Base-by-base conservation (phyloP, 2,329 filamentous ascomycete species). In the Colletotrichum tropicale region DNA sequence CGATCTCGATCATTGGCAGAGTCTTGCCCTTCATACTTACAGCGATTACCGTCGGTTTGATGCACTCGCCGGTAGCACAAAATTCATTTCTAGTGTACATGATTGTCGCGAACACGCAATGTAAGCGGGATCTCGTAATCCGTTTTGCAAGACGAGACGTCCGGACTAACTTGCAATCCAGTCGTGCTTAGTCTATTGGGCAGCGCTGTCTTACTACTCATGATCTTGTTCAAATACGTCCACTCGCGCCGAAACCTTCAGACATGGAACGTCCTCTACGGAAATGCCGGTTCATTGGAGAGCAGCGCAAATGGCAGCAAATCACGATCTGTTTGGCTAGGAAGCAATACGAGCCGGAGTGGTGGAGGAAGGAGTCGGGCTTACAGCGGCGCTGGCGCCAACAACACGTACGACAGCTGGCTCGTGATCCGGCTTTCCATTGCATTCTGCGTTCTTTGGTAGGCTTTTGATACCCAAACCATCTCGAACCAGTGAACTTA, bases 321-420 rank as follows among this genome's bases (percentile, higher is more conserved):
- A 24, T 13, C 74, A 6, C 70, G 70, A 5, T 76, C 74, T 4
- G 8, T 52, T 12, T 76, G 74, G 74, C 43, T 60, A 3, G 64
- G 64, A 6, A 76, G 43, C 52, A 56, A 6, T 8, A 68, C 73
- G 24, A 68, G 70, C 24, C 73, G 73, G 4, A 69, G 68, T n/a
- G 72, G 72, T 16, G 70, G 48, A 6, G 43, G 65, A 26, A 21
- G 43, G 10, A 76, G 70, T 38, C 56, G 58, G 24, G 78, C 79
- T 30, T 77, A 70, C 61, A 74, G 71, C 26, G 66, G 52, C 30
- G 61, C 58, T 56, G 77, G 62, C 52, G 67, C 69, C 61, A 64
- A 73, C 62, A 84, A 81, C 21, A 86, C 87, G 13, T 89, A 88
- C 76, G 87, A 89, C 77, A 83, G 80, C 52, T 88, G 86, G 82